Conservation (phyloP, 441 rosid species). For the Caryocar brasiliense region DNA sequence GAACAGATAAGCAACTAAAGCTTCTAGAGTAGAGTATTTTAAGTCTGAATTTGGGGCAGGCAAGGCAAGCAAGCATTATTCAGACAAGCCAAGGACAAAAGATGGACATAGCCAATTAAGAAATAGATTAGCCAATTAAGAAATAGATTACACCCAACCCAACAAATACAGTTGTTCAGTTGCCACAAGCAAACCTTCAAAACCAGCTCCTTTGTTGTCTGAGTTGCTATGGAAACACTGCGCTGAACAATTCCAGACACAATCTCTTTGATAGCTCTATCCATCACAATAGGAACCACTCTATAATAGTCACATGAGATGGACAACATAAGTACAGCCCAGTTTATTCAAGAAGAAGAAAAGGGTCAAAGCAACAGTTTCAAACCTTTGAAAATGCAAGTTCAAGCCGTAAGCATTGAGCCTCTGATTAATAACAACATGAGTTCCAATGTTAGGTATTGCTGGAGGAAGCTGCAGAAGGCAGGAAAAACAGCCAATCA, state of each 20-base stretch:
- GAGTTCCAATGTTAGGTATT: constrained; percentile 74
- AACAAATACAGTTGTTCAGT: too few species aligned
- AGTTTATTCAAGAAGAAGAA: constrained; percentile 1
- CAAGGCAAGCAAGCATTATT: too few species aligned
- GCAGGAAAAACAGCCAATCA: constrained; percentile 5
- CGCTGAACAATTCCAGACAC: constrained; percentile 91
- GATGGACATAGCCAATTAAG: too few species aligned
- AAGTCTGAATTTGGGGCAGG: too few species aligned
- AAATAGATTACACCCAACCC: too few species aligned
- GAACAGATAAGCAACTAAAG: background rate
- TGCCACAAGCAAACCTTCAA: constrained; percentile 55
- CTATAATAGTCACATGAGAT: constrained; percentile 26
- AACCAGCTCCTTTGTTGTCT: constrained; percentile 97
- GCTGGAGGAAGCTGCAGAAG: constrained; percentile 59
- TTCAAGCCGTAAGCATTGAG: constrained; percentile 64
- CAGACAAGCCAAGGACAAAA: too few species aligned
- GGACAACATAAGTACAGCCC: background rate
- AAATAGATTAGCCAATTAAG: too few species aligned
- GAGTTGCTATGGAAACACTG: constrained; percentile 95
- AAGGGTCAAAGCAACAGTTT: constrained; percentile 11
- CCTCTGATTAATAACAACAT: constrained; percentile 79
- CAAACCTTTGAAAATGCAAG: constrained; percentile 87
- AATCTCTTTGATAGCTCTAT: constrained; percentile 92
- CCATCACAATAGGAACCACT: constrained; percentile 89
- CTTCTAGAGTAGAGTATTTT: background rate